Conservation (phyloP, 352 stramenopile genomes). For the Aphanomyces invadans region DNA sequence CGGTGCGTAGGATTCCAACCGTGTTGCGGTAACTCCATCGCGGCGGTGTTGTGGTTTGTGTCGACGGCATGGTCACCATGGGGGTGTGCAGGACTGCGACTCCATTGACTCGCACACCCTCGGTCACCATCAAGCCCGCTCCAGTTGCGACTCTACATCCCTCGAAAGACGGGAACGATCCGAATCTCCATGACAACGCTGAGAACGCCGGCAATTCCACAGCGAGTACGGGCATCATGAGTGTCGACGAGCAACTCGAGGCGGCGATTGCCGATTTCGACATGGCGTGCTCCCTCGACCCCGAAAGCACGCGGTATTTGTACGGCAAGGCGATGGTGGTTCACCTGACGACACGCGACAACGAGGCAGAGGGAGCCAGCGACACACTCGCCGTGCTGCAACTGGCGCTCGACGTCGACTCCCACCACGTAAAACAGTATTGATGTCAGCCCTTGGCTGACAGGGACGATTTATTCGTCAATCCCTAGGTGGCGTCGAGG, state of each 20-base stretch:
- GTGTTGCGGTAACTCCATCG: neutral
- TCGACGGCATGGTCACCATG: neutral
- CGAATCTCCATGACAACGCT: neutral
- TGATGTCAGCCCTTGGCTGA: too few species aligned
- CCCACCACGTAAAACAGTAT: conserved; percentile 14
- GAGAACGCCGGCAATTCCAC: neutral
- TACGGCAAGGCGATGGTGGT: conserved; percentile 71
- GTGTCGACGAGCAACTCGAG: conserved; percentile 47
- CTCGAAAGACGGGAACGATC: too few species aligned
- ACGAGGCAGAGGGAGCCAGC: neutral
- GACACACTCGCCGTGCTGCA: neutral
- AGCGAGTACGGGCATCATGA: conserved; percentile 13
- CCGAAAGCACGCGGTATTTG: conserved; percentile 40
- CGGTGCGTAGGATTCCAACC: neutral
- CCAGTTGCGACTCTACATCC: too few species aligned
- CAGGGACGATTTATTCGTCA: too few species aligned
- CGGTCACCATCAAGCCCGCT: neutral
- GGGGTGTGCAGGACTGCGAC: too few species aligned
- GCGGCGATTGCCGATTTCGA: conserved; percentile 68
- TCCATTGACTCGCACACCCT: neutral
- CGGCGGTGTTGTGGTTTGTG: neutral
- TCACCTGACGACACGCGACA: conserved; percentile 33
- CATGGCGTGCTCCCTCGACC: conserved; percentile 56
- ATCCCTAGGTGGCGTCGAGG: conserved; percentile 16
- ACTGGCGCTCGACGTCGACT: neutral